A percentile compares a stretch with the other conserved stretches of the same genome.
Conservation (phyloP, 768 basidiomycete genomes). For the Kondoa malvinella region DNA sequence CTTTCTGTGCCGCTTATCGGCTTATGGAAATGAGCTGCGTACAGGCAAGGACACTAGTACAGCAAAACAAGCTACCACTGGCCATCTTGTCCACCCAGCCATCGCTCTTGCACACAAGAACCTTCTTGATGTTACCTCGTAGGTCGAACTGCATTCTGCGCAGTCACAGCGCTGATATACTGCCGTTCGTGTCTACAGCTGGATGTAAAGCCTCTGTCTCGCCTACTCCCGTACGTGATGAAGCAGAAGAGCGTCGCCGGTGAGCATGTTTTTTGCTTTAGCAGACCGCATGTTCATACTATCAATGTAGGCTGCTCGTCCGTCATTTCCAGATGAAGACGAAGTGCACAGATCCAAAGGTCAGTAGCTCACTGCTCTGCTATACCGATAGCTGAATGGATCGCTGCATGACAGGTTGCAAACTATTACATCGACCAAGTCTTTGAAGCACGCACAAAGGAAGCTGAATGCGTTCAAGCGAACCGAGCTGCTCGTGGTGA, state of each 20-base stretch:
- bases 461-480: neutral
- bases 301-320: too few species aligned
- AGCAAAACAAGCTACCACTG: neutral
- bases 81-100: slow-evolving; percentile 3
- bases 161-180: neutral
- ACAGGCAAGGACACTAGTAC: neutral
- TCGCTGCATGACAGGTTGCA: slow-evolving; percentile 4
- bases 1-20: neutral
- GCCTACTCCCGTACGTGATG: neutral
- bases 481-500: neutral
- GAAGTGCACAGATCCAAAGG: slow-evolving; percentile 8
- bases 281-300: too few species aligned
- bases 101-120: neutral
- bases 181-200: neutral
- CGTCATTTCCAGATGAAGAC: neutral
- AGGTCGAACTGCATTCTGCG: neutral
- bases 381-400: neutral
- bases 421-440: neutral
- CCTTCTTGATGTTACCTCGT: slow-evolving; percentile 1
- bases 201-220: neutral
- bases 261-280: too few species aligned
- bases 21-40: neutral
- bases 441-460: neutral
- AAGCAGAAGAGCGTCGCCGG: neutral
- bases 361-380: neutral